phyloP scores from a whole-genome alignment of 108 stramenopile species.

The Aurantiochytrium sp. region DNA sequence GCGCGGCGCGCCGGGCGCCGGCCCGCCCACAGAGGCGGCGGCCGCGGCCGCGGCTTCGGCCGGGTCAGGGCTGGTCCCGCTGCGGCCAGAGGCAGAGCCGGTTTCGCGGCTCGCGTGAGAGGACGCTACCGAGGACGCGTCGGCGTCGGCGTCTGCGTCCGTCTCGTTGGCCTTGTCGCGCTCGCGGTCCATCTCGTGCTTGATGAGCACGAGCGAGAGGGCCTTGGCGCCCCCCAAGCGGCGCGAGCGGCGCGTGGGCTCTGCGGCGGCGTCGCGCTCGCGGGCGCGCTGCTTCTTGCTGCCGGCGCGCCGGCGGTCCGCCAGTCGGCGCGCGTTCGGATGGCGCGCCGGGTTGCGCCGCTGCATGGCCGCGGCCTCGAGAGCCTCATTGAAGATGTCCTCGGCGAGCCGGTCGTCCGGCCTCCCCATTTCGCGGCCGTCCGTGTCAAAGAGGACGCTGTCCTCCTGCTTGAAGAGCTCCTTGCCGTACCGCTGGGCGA shows the following conservation, averaged over 20 bases:
- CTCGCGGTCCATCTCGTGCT: not conserved
- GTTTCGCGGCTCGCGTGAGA: not conserved
- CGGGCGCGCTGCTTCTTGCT: not conserved
- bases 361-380: slow-evolving; percentile 34
- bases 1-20: too few relatives aligned
- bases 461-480: slow-evolving; percentile 41
- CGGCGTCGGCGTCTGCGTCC: not conserved
- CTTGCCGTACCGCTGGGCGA: slow-evolving; percentile 41
- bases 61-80: not conserved
- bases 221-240: not conserved
- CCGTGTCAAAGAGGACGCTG: slow-evolving; percentile 38
- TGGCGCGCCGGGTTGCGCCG: not conserved
- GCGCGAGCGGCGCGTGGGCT: not conserved
- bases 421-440: slow-evolving; percentile 35
- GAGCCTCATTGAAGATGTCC: slow-evolving; percentile 44
- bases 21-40: too few relatives aligned
- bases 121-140: not conserved
- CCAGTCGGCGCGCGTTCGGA: not conserved
- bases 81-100: not conserved
- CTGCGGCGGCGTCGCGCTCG: not conserved
- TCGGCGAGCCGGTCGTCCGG: slow-evolving; percentile 44
- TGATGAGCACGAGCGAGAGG: not conserved
- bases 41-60: not conserved
- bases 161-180: not conserved
- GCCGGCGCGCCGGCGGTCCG: not conserved